These are phyloP conservation scores for Paecilomyces fulvus DNA, from an alignment of 2,329 filamentous ascomycete species.

Conservation along the genomic window DNA sequence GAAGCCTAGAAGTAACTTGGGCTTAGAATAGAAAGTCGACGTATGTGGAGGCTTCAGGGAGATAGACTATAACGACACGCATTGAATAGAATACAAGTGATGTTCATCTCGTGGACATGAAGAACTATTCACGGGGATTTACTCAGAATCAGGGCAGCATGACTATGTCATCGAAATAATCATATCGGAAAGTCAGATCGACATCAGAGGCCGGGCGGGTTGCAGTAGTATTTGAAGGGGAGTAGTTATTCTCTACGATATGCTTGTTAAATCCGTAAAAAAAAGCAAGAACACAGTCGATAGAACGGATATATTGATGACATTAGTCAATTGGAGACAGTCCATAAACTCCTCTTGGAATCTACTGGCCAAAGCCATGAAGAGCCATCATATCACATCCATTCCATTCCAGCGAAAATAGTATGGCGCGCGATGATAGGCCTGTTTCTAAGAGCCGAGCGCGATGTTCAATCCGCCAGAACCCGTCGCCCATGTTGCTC, in stretches of 20 bases:
- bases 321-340: neutral
- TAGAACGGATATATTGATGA: slow-evolving; percentile 1
- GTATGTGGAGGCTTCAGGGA: neutral
- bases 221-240: neutral
- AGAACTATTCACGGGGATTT: too few species aligned
- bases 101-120: too few species aligned
- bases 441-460: slow-evolving; percentile 13
- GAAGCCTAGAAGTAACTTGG: neutral
- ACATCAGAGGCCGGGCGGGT: neutral
- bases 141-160: too few species aligned
- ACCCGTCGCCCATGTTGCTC: slow-evolving; percentile 17
- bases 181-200: neutral
- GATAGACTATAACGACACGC: neutral
- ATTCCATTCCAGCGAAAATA: slow-evolving; percentile 14
- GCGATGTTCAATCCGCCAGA: slow-evolving; percentile 11
- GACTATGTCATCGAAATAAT: neutral
- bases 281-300: neutral
- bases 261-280: neutral
- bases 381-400: slow-evolving; percentile 17
- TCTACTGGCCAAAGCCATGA: slow-evolving; percentile 9
- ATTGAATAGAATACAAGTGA: neutral
- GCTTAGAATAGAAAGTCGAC: neutral
- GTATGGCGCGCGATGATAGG: slow-evolving; percentile 15
- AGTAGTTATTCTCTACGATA: neutral
- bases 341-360: neutral